A percentile compares a stretch with the other conserved stretches of the same genome.
phyloP scores from a whole-genome alignment of 306 rosid species.

The Vigna trinervia region DNA sequence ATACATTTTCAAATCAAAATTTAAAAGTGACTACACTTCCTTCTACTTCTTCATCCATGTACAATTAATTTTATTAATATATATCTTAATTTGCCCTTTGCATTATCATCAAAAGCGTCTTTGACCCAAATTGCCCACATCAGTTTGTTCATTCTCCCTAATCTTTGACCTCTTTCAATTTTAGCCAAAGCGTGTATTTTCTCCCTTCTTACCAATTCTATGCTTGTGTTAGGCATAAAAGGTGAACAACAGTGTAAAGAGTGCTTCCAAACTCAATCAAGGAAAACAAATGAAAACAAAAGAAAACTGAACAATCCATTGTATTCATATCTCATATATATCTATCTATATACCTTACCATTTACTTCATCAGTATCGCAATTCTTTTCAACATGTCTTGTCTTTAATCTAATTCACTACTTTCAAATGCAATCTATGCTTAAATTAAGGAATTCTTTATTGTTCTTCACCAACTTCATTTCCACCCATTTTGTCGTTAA shows the following conservation, averaged over 20 bases:
- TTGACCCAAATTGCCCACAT: slow-evolving; percentile 65
- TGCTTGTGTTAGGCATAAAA: slow-evolving; percentile 61
- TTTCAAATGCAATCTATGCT: slow-evolving; percentile 27
- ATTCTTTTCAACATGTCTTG: neutral
- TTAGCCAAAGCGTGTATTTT: slow-evolving; percentile 52
- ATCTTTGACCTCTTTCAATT: slow-evolving; percentile 57
- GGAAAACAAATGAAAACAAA: neutral
- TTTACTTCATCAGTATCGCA: neutral
- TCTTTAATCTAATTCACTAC: slow-evolving; percentile 25
- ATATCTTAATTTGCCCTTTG: slow-evolving; percentile 36
- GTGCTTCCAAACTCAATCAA: slow-evolving; percentile 43
- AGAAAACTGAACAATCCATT: slow-evolving; percentile 48
- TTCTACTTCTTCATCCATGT: neutral
- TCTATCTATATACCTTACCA: neutral
- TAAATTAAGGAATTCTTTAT: slow-evolving; percentile 11
- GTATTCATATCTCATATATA: slow-evolving; percentile 35
- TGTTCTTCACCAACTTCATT: neutral
- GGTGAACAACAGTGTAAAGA: slow-evolving; percentile 36
- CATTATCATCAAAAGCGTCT: slow-evolving; percentile 68
- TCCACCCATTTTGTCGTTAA: neutral
- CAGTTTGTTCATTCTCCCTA: slow-evolving; percentile 42
- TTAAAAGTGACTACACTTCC: slow-evolving; percentile 16
- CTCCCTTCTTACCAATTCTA: slow-evolving; percentile 45
- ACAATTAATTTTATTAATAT: neutral
- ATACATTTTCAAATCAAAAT: slow-evolving; percentile 5